phyloP scores from a whole-genome alignment of 805 yeast genomes.

The Teunomyces funiuensis region DNA sequence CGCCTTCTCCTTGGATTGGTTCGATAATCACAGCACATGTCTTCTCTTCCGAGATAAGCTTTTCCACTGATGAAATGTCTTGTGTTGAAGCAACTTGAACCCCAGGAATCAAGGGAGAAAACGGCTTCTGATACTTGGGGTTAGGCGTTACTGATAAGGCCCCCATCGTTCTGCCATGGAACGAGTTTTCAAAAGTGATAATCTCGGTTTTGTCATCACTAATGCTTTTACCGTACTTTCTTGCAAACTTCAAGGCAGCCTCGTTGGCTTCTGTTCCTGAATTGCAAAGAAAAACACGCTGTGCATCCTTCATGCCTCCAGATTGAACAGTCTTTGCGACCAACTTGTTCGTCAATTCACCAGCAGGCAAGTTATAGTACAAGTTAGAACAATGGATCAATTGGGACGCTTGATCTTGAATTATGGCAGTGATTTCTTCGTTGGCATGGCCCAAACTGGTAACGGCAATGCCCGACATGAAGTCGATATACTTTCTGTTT shows the following conservation, averaged over 20 bases:
- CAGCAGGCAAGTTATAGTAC: slow-evolving; percentile 81
- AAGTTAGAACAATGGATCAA: slow-evolving; percentile 84
- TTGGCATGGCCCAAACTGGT: slow-evolving; percentile 91
- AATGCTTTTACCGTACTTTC: slow-evolving; percentile 70
- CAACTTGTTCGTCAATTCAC: slow-evolving; percentile 69
- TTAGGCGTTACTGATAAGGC: slow-evolving; percentile 90
- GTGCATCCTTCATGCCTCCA: slow-evolving; percentile 82
- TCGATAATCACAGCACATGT: slow-evolving; percentile 93
- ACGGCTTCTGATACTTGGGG: slow-evolving; percentile 89
- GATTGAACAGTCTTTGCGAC: slow-evolving; percentile 64
- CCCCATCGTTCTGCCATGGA: slow-evolving; percentile 96
- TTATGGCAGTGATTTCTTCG: slow-evolving; percentile 66
- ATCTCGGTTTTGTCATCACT: slow-evolving; percentile 65
- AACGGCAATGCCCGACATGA: slow-evolving; percentile 96
- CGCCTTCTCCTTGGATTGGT: slow-evolving; percentile 99
- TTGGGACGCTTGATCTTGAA: slow-evolving; percentile 68
- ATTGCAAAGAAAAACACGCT: slow-evolving; percentile 64
- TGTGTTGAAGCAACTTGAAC: slow-evolving; percentile 65
- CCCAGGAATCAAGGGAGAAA: slow-evolving; percentile 89
- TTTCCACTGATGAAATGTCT: slow-evolving; percentile 58
- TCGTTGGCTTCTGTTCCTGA: slow-evolving; percentile 63
- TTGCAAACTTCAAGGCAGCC: slow-evolving; percentile 62
- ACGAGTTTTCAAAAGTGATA: slow-evolving; percentile 83
- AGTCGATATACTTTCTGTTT: slow-evolving; percentile 78
- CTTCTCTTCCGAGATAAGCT: slow-evolving; percentile 51